A percentile compares a stretch with the other conserved stretches of the same genome.
Evolutionary conservation across 2,329 filamentous ascomycete genomes (phyloP).

Genomic region (Orbilia quercus): DNA sequence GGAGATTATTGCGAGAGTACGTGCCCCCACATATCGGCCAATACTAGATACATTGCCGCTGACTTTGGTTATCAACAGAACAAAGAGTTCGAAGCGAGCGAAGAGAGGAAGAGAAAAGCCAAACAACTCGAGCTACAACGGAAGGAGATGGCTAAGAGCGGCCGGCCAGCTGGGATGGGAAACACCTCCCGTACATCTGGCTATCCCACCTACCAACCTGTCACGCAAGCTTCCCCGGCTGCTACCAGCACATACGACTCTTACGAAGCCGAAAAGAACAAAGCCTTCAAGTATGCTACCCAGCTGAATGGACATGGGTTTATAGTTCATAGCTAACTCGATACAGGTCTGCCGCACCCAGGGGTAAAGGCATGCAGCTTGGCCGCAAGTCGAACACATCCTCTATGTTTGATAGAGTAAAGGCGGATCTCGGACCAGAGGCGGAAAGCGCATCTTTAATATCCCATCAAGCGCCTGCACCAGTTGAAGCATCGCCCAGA

Average conservation of each 20-base stretch:
- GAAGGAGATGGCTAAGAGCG: constrained; percentile 87
- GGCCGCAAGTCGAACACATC: constrained; percentile 99
- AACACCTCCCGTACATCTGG: constrained; percentile 75
- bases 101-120: constrained; percentile 97
- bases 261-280: constrained; percentile 98
- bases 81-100: constrained; percentile 97
- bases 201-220: constrained; percentile 89
- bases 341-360: constrained; percentile 72
- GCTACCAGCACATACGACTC: constrained; percentile 86
- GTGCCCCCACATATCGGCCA: constrained; percentile 59
- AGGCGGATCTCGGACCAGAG: constrained; percentile 88
- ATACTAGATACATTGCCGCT: constrained; percentile 50
- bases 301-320: neutral
- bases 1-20: constrained; percentile 91
- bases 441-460: constrained; percentile 71
- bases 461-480: constrained; percentile 72
- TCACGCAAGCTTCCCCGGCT: constrained; percentile 71
- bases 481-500: constrained; percentile 65
- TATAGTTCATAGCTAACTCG: constrained; percentile 57
- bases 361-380: constrained; percentile 98
- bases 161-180: constrained; percentile 65
- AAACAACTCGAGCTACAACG: constrained; percentile 99
- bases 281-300: constrained; percentile 77
- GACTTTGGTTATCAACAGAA: constrained; percentile 71
- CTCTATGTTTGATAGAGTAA: constrained; percentile 96